A percentile compares a stretch with the other conserved stretches of the same genome.
phyloP scores from a whole-genome alignment of 768 basidiomycete species.

The Naematelia encephala region DNA sequence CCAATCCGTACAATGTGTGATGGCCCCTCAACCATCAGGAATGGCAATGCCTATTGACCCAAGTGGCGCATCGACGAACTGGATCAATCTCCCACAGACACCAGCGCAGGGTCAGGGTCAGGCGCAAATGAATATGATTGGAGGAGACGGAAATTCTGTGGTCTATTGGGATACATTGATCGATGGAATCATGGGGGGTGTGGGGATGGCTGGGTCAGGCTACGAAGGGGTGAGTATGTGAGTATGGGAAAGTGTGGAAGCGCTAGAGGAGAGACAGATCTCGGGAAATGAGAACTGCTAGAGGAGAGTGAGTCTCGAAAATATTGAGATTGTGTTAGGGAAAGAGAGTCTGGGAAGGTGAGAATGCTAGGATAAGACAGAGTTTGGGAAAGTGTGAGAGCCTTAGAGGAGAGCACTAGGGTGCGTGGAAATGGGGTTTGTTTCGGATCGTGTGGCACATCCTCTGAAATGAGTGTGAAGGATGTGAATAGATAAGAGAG shows the following conservation, averaged over 20 bases:
- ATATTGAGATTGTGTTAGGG: too few species aligned
- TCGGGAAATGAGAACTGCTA: too few species aligned
- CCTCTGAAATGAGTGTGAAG: too few species aligned
- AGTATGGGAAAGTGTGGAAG: not conserved
- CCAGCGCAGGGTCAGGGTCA: not conserved
- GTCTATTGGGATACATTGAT: constrained; percentile 26
- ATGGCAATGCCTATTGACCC: constrained; percentile 6
- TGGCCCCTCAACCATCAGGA: not conserved
- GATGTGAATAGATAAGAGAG: too few species aligned
- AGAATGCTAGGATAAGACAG: too few species aligned
- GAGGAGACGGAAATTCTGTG: constrained; percentile 19
- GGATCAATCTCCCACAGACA: not conserved
- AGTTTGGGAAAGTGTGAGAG: too few species aligned
- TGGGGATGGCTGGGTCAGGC: constrained; percentile 4
- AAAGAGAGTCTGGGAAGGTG: too few species aligned
- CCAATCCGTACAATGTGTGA: not conserved
- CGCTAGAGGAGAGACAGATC: too few species aligned
- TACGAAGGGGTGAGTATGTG: not conserved
- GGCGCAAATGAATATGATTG: not conserved
- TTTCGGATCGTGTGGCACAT: too few species aligned
- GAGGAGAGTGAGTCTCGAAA: too few species aligned
- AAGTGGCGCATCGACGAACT: not conserved
- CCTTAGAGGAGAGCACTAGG: too few species aligned
- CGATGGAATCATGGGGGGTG: constrained; percentile 16
- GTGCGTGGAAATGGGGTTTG: too few species aligned